These are phyloP conservation scores for Thielaviopsis musarum DNA, from an alignment of 2,329 filamentous ascomycete genomes.

Conservation along the genomic window DNA sequence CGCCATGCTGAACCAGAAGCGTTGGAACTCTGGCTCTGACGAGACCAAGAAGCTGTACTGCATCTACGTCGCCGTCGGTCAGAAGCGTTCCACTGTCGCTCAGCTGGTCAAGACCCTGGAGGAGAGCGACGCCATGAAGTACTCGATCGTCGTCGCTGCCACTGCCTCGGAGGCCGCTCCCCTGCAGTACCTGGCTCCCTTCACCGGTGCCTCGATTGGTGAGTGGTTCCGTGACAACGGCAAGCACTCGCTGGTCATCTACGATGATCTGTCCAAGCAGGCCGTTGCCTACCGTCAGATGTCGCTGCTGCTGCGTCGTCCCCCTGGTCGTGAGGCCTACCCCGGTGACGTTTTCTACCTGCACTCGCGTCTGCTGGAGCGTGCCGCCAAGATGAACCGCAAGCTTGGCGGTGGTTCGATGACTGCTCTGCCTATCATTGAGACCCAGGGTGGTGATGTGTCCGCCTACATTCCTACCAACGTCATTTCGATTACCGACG, in stretches of 20 bases:
- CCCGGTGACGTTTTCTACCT: slow-evolving; percentile 99
- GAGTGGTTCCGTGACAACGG: slow-evolving; percentile 73
- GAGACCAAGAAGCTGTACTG: slow-evolving; percentile 99
- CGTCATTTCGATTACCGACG: slow-evolving; percentile 99
- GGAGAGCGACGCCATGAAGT: slow-evolving; percentile 99
- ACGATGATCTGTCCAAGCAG: slow-evolving; percentile 94
- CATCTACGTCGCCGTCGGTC: slow-evolving; percentile 95
- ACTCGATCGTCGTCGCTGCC: slow-evolving; percentile 81
- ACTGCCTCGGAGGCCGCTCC: slow-evolving; percentile 95
- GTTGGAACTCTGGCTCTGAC: slow-evolving; percentile 78
- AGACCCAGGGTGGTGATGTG: slow-evolving; percentile 99
- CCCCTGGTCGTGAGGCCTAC: slow-evolving; percentile 97
- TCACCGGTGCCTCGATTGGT: slow-evolving; percentile 51
- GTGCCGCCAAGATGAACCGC: slow-evolving; percentile 97
- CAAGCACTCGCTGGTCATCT: slow-evolving; percentile 79
- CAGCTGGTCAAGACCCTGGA: slow-evolving; percentile 99
- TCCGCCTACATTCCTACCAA: slow-evolving; percentile 99
- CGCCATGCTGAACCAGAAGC: slow-evolving; percentile 97
- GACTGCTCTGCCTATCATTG: slow-evolving; percentile 93
- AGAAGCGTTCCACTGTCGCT: slow-evolving; percentile 98
- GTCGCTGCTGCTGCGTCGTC: slow-evolving; percentile 93
- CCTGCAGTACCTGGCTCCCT: slow-evolving; percentile 85
- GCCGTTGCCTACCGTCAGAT: slow-evolving; percentile 97
- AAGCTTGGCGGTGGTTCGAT: slow-evolving; percentile 90
- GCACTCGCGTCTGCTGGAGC: slow-evolving; percentile 97